A percentile compares a stretch with the other conserved stretches of the same genome.
These are phyloP conservation scores for Alternaria sp. DNA, from an alignment of 2,329 filamentous ascomycete genomes.

Conservation along the genomic window DNA sequence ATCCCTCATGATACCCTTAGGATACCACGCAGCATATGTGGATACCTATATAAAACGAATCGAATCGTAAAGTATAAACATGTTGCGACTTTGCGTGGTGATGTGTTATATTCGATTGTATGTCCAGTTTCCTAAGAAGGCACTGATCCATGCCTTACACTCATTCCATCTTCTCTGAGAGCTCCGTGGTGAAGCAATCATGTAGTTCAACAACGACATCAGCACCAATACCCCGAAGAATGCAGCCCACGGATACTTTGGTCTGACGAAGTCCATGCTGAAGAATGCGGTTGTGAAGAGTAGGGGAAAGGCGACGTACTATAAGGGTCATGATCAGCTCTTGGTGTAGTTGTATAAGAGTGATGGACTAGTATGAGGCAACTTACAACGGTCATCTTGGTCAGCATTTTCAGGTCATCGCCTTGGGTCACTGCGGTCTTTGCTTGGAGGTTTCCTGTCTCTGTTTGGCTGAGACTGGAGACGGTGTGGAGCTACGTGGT, in stretches of 20 bases:
- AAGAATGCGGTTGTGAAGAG: background rate
- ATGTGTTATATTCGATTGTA: background rate
- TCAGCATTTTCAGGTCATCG: background rate
- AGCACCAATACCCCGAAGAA: background rate
- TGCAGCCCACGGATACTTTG: background rate
- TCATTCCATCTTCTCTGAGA: background rate
- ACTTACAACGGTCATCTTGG: background rate
- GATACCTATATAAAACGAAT: slow-evolving; percentile 26
- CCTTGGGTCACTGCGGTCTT: background rate
- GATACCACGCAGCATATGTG: slow-evolving; percentile 19
- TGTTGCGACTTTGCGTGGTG: background rate
- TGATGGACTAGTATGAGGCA: background rate
- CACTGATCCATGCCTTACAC: background rate
- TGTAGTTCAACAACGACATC: background rate
- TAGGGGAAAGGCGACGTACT: background rate
- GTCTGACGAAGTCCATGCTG: background rate
- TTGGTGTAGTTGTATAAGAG: background rate
- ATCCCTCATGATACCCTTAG: slow-evolving; percentile 32
- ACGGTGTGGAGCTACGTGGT: background rate
- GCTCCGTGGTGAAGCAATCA: background rate
- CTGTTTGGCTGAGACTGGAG: background rate
- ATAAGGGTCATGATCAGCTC: background rate
- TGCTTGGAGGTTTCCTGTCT: background rate
- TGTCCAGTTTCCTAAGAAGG: background rate
- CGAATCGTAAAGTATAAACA: slow-evolving; percentile 19